Evolutionary conservation across 371 early-diverging fungal species (phyloP).

Genomic region (Saksenaea oblongispora): DNA sequence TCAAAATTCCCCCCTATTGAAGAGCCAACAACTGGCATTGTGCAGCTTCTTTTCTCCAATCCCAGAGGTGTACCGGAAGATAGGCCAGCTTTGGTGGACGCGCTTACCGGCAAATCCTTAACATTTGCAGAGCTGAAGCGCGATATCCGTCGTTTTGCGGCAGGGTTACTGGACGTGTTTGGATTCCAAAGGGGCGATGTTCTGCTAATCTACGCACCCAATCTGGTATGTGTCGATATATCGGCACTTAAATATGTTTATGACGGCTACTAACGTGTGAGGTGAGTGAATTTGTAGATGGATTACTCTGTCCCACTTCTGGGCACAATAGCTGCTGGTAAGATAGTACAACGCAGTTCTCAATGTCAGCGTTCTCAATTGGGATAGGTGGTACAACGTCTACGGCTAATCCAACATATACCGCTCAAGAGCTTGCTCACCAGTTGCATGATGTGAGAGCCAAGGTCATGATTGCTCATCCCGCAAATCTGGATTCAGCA

Average conservation of each 20-base stretch:
- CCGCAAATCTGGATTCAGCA: conserved; percentile 49
- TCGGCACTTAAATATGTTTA: too few relatives aligned
- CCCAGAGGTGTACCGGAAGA: conserved; percentile 14
- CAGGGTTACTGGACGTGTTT: neutral
- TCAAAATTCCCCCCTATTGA: conserved; percentile 10
- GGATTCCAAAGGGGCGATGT: conserved; percentile 13
- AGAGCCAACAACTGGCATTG: conserved; percentile 13
- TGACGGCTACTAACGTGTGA: too few relatives aligned
- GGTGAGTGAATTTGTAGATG: neutral
- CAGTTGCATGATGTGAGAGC: conserved; percentile 75
- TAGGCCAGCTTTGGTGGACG: neutral
- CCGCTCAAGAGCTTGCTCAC: conserved; percentile 69
- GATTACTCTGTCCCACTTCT: conserved; percentile 34
- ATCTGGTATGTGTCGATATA: neutral
- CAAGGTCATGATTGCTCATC: conserved; percentile 56
- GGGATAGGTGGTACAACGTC: conserved; percentile 66
- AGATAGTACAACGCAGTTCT: neutral
- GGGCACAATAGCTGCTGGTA: conserved; percentile 43
- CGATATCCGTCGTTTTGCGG: conserved; percentile 3
- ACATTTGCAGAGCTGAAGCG: neutral
- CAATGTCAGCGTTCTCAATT: neutral
- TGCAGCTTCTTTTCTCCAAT: conserved; percentile 23
- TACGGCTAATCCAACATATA: conserved; percentile 81
- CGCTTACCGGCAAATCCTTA: neutral
- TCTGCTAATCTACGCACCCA: conserved; percentile 13